Evolutionary conservation across 176 grass and related monocot species (phyloP), one percentile per base, ranked within the genome.

Genomic region (Alopecurus myosuroides): DNA sequence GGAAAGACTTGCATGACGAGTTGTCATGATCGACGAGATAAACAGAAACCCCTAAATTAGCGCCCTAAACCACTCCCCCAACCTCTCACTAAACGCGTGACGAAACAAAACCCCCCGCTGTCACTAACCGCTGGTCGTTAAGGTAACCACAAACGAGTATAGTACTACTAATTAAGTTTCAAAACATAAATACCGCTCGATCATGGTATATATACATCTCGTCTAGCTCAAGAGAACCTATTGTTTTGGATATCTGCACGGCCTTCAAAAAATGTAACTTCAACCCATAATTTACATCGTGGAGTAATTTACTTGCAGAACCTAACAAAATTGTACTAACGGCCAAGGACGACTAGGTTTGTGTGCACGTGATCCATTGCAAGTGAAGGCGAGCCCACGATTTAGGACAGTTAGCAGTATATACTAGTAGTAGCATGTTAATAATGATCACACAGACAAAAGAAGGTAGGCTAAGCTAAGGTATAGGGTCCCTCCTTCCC

Each of bases 11-110:
- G 28, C 44, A 46, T 3, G 28, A 45, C 29, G 6, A 9, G 18
- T 19, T 74, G 72, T 66, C 62, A 50, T 68, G 81, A 58, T 51
- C 22, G 20, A 3, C 1, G 55, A 25, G 19, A 20, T 81, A 73
- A 44, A 26, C 67, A 81, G 20, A 71, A 26, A 20, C 20, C 70
- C 75, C 83, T 74, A 45, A 73, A 88, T 1, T 30, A 10, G 18
- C 23, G 64, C 74, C 75, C 33, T 84, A 79, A 84, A 85, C 87
- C 77, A 76, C 68, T 69, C 35, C 77, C 3, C 57, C 6, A 4
- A 36, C 56, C 81, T 75, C 76, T 6, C n/a, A n/a, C n/a, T n/a
- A n/a, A 73, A 29, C 17, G 66, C 44, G 35, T 86, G 88, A 86
- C 65, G 26, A 12, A 14, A 33, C 52, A 25, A 58, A 26, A 58